phyloP scores from a whole-genome alignment of 345 rosid genomes.

The Toxicodendron radicans region DNA sequence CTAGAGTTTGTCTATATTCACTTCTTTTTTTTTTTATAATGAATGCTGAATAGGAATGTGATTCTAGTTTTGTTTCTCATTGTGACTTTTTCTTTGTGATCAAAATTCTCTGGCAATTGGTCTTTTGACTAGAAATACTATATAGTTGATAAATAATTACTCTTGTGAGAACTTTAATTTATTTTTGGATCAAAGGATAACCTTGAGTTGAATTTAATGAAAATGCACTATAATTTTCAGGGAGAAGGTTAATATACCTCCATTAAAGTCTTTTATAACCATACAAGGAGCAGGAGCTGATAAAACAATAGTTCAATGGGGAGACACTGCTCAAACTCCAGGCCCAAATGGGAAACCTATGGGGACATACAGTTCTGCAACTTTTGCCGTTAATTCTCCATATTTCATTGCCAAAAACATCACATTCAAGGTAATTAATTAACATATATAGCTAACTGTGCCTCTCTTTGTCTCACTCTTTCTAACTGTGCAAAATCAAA shows the following conservation, averaged over 20 bases:
- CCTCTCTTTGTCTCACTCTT: background rate
- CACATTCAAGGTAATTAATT: slow-evolving; percentile 66
- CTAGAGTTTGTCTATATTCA: slow-evolving; percentile 28
- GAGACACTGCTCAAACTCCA: slow-evolving; percentile 88
- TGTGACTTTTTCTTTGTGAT: slow-evolving; percentile 14
- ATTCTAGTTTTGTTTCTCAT: slow-evolving; percentile 20
- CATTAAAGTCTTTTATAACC: slow-evolving; percentile 77
- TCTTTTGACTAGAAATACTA: background rate
- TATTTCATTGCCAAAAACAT: slow-evolving; percentile 91
- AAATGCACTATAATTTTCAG: slow-evolving; percentile 33
- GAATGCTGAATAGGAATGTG: slow-evolving; percentile 10
- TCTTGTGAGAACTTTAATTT: background rate
- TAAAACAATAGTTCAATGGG: slow-evolving; percentile 84
- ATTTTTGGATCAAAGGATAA: background rate
- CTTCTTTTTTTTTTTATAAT: slow-evolving; percentile 10
- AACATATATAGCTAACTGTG: no score
- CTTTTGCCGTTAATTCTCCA: slow-evolving; percentile 85
- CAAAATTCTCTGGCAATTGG: slow-evolving; percentile 7
- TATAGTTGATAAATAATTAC: background rate
- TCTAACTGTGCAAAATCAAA: background rate
- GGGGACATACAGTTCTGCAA: slow-evolving; percentile 86
- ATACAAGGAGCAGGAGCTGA: slow-evolving; percentile 95
- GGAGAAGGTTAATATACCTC: slow-evolving; percentile 82
- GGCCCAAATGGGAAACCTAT: slow-evolving; percentile 67
- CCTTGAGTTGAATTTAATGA: background rate